Conservation (phyloP, 176 grass and related monocot species). For the Alloteropsis semialata region DNA sequence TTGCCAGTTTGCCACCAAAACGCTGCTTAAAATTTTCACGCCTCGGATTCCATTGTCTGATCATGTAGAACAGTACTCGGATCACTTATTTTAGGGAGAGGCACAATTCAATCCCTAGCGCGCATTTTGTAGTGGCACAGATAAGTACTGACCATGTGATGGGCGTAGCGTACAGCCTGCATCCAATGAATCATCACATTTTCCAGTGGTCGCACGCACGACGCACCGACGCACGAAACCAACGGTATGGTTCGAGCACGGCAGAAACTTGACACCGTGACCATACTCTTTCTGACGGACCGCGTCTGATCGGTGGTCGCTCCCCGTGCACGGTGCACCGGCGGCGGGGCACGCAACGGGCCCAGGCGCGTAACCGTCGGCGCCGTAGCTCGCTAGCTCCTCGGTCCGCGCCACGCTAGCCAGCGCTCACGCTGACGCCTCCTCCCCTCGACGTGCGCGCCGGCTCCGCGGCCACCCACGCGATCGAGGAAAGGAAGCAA, state of each 20-base stretch:
- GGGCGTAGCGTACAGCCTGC: too few species aligned
- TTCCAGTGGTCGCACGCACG: too few species aligned
- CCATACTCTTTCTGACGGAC: too few species aligned
- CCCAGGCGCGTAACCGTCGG: not conserved
- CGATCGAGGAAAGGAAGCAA: not conserved
- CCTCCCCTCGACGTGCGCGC: not conserved
- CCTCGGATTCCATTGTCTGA: constrained; percentile 12
- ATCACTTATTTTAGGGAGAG: not conserved
- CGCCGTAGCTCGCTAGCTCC: not conserved
- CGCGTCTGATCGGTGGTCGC: too few species aligned
- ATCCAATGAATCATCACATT: too few species aligned
- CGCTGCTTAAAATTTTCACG: not conserved
- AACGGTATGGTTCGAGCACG: not conserved
- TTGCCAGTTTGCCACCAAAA: not conserved
- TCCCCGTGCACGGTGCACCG: too few species aligned
- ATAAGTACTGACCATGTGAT: not conserved
- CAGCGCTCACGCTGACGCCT: not conserved
- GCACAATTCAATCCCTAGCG: not conserved
- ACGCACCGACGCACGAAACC: too few species aligned
- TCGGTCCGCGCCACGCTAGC: not conserved
- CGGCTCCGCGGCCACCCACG: not conserved
- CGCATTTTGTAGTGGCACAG: not conserved
- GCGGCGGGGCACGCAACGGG: not conserved
- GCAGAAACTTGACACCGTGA: too few species aligned
- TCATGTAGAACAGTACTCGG: not conserved